Evolutionary conservation across 2,329 filamentous ascomycete genomes (phyloP), one percentile per base, ranked within the genome.

Genomic region (Ceratocystis colombiana): DNA sequence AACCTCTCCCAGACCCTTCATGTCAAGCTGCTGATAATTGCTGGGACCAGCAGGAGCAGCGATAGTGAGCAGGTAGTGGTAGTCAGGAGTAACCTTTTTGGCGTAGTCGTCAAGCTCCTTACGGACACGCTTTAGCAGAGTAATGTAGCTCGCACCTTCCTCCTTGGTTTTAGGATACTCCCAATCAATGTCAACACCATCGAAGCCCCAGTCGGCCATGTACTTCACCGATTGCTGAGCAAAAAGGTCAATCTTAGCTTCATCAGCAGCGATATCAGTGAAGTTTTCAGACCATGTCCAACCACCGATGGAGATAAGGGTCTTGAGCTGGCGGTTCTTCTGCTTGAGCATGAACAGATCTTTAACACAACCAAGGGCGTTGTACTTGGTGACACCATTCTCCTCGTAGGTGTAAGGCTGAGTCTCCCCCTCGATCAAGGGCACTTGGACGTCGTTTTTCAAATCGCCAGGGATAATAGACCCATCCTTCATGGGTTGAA

Each of bases 271-370:
- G 0, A 86, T 86, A 1, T 78, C 77, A 0, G 88, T 79, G 73
- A 96, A 93, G 74, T 90, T 89, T 70, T 81, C 77, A 1, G 88
- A 90, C 75, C 89, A 94, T 0, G 88, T 91, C 88, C 88, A 95
- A 37, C 91, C 90, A 61, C 91, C 91, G 69, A 96, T 90, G 61
- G 84, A 89, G 3, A 96, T 80, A 25, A 95, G 78, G 1, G 88
- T 80, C 73, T 95, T 95, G 65, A 96, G 75, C 61, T 89, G 83
- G 17, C 90, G 85, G 74, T 96, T 87, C 67, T 80, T 75, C 74
- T 92, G 86, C 77, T 96, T 96, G 55, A 90, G 78, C 6, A 89
- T 76, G 73, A 83, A 90, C 0, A 96, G 78, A 72, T 95, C 89
- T 76, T 94, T 94, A 64, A 90, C 75, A 72, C 86, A 88, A 48